A percentile compares a stretch with the other conserved stretches of the same genome.
Conservation (phyloP, 2,329 filamentous ascomycete genomes). For the Ophiocordyceps robertsii region DNA sequence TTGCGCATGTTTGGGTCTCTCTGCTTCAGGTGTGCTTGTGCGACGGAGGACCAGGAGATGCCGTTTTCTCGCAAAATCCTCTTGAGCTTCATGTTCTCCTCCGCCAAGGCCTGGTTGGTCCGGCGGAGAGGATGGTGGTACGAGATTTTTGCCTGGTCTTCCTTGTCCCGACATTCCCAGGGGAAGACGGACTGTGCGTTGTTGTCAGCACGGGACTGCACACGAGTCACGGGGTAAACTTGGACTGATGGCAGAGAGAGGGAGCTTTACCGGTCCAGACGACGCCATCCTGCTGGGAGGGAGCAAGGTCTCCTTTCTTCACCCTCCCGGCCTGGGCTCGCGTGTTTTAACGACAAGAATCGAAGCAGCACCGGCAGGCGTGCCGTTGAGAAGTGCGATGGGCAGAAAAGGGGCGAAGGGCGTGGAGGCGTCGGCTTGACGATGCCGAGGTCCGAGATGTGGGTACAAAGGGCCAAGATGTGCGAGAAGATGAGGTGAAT, state of each 20-base stretch:
- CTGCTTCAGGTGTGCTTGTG: slow-evolving; percentile 18
- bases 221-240: neutral
- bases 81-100: slow-evolving; percentile 37
- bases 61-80: slow-evolving; percentile 36
- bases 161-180: slow-evolving; percentile 38
- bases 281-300: slow-evolving; percentile 1
- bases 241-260: neutral
- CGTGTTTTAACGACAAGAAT: no score
- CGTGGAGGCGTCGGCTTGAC: no score
- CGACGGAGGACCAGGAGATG: slow-evolving; percentile 33
- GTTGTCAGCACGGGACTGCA: neutral
- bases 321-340: no score
- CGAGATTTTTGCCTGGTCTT: slow-evolving; percentile 32
- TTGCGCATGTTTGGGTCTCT: slow-evolving; percentile 18
- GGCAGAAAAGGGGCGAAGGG: no score
- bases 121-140: slow-evolving; percentile 35
- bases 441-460: no score
- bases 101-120: slow-evolving; percentile 28
- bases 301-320: no score
- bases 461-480: no score
- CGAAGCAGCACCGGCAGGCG: no score
- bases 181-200: slow-evolving; percentile 19
- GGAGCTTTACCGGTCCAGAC: neutral
- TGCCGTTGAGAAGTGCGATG: no score
- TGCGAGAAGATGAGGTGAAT: no score